Evolutionary conservation across 2,329 filamentous ascomycete genomes (phyloP), one percentile per base, ranked within the genome.

Genomic region (Pleomassaria siparia): DNA sequence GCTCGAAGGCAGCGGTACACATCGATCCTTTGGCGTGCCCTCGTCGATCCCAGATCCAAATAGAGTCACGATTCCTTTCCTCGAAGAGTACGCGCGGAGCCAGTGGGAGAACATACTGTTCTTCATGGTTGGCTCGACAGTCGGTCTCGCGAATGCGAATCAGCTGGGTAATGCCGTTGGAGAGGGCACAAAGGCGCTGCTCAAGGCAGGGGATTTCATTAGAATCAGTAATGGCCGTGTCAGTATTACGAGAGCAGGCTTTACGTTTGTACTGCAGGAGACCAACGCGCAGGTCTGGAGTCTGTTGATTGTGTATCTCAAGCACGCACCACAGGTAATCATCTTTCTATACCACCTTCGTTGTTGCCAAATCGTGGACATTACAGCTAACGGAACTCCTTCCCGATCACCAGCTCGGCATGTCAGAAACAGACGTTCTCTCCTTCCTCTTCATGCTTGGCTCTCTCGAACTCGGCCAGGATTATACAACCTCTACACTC

Each of bases 271-370:
- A 47, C 78, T 99, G 8, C 92, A 97, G 63, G 92, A 96, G 65
- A 87, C 92, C 49, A 97, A 96, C 69, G 91, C 92, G 0, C 94
- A 99, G 71, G 91, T 99, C 28, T 99, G 94, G 94, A 94, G 91
- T 21, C 78, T 99, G 39, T 79, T 99, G 28, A 86, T 99, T 24
- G 85, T 96, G 25, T 99, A 96, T 79, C 84, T 99, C 42, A 89
- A 95, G 58, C 88, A 90, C 51, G 87, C 88, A 36, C 86, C 90
- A 59, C 76, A 78, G 45, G 80, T 80, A 46, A 46, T n/a, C 8
- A 37, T 37, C 20, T 20, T n/a, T n/a, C n/a, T n/a, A n/a, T n/a
- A n/a, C n/a, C n/a, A n/a, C n/a, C 33, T 20, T 21, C 13, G 18
- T 22, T 37, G 7, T 9, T 20, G 33, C 18, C 7, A 10, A 18